Evolutionary conservation across 2,329 filamentous ascomycete species (phyloP).

Genomic region (Zymoseptoria crescenta): DNA sequence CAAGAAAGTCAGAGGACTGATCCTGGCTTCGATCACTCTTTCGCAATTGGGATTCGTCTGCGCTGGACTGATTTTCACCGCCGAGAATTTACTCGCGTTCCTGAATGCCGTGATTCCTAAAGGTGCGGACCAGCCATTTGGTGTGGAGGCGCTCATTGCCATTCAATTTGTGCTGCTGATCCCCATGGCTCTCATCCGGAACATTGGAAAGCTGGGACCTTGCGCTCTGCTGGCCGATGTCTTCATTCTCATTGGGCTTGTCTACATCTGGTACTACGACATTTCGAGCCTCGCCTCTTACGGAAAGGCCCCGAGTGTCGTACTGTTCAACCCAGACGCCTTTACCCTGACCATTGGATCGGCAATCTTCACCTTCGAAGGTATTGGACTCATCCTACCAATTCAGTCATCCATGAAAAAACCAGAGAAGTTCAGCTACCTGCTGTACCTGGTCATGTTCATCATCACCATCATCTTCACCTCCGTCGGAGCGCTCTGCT

Average conservation of each 20-base stretch:
- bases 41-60: conserved; percentile 75
- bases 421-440: conserved; percentile 57
- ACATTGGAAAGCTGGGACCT: conserved; percentile 66
- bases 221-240: conserved; percentile 62
- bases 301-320: conserved; percentile 55
- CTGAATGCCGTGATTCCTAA: conserved; percentile 50
- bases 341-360: conserved; percentile 66
- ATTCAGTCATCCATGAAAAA: conserved; percentile 69
- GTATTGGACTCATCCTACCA: conserved; percentile 67
- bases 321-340: conserved; percentile 59
- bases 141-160: conserved; percentile 54
- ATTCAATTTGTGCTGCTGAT: conserved; percentile 58
- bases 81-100: conserved; percentile 65
- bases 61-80: conserved; percentile 68
- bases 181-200: conserved; percentile 61
- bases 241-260: conserved; percentile 62
- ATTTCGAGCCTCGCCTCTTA: conserved; percentile 47
- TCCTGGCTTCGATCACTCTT: conserved; percentile 62
- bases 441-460: conserved; percentile 63
- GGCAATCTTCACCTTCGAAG: conserved; percentile 71
- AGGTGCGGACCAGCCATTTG: conserved; percentile 40
- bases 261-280: conserved; percentile 68
- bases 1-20: conserved; percentile 53
- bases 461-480: conserved; percentile 67
- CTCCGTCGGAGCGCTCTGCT: conserved; percentile 64